A percentile compares a stretch with the other conserved stretches of the same genome.
phyloP scores from a whole-genome alignment of 2,329 filamentous ascomycete genomes.

The Nemania serpens region DNA sequence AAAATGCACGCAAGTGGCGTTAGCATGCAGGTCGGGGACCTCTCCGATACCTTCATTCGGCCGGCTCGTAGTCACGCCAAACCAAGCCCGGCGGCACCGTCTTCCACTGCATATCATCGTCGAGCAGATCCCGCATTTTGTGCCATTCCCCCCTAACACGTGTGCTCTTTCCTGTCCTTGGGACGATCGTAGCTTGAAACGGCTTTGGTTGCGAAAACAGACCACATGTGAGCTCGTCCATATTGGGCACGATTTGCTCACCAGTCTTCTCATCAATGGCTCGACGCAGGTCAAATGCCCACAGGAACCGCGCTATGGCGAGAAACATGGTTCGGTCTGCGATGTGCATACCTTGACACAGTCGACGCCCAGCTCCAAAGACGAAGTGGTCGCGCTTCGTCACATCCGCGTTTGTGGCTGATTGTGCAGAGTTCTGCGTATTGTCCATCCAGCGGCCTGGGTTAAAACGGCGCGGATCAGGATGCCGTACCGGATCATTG shows the following conservation, averaged over 20 bases:
- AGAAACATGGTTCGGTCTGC: conserved; percentile 6
- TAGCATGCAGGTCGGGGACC: too few relatives aligned
- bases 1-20: too few relatives aligned
- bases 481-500: conserved; percentile 48
- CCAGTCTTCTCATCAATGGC: background rate
- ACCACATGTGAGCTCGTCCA: background rate
- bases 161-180: too few relatives aligned
- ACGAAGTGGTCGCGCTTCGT: conserved; percentile 33
- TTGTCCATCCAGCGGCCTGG: conserved; percentile 41
- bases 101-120: conserved; percentile 10
- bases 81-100: background rate
- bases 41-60: too few relatives aligned
- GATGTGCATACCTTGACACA: too few relatives aligned
- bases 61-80: background rate
- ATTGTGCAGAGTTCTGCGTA: conserved; percentile 34
- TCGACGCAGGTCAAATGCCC: conserved; percentile 4
- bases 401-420: conserved; percentile 38
- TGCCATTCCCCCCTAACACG: background rate
- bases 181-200: background rate
- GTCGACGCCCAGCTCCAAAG: conserved; percentile 8
- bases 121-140: background rate
- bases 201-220: background rate
- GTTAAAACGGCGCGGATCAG: conserved; percentile 48
- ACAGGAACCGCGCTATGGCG: conserved; percentile 5
- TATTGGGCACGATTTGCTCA: conserved; percentile 1